A percentile compares a stretch with the other conserved stretches of the same genome.
These are phyloP conservation scores for Monotropa hypopitys DNA, from an alignment of 179 eudicot genomes.

Conservation along the genomic window DNA sequence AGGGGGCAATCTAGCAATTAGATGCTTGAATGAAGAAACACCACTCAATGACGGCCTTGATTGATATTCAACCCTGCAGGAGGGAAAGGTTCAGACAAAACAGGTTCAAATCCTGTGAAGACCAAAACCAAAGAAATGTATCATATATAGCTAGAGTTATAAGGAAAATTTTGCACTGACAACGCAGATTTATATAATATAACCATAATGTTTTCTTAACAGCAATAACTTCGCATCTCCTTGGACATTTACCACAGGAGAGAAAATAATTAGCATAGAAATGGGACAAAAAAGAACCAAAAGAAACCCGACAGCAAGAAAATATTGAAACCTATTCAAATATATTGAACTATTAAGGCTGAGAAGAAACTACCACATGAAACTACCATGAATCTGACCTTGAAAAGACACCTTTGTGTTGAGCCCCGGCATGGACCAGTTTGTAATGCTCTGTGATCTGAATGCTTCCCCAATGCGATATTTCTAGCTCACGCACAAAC, in stretches of 20 bases:
- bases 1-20: slow-evolving; percentile 83
- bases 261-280: background rate
- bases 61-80: slow-evolving; percentile 85
- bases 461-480: slow-evolving; percentile 93
- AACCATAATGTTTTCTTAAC: background rate
- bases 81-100: slow-evolving; percentile 9
- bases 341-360: background rate
- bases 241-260: background rate
- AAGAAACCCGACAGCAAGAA: background rate
- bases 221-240: background rate
- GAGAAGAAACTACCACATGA: background rate
- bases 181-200: background rate
- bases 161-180: background rate
- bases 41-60: slow-evolving; percentile 52
- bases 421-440: slow-evolving; percentile 82
- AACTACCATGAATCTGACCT: slow-evolving; percentile 35
- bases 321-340: background rate
- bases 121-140: background rate
- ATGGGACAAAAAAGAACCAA: background rate
- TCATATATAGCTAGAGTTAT: background rate
- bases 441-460: slow-evolving; percentile 73
- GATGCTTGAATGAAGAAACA: slow-evolving; percentile 67
- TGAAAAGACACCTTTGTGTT: slow-evolving; percentile 86
- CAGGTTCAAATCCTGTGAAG: background rate
- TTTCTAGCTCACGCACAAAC: slow-evolving; percentile 81